These are phyloP conservation scores for Yamadazyma songkhlaensis DNA, from an alignment of 1,139 yeast species.

Conservation along the genomic window DNA sequence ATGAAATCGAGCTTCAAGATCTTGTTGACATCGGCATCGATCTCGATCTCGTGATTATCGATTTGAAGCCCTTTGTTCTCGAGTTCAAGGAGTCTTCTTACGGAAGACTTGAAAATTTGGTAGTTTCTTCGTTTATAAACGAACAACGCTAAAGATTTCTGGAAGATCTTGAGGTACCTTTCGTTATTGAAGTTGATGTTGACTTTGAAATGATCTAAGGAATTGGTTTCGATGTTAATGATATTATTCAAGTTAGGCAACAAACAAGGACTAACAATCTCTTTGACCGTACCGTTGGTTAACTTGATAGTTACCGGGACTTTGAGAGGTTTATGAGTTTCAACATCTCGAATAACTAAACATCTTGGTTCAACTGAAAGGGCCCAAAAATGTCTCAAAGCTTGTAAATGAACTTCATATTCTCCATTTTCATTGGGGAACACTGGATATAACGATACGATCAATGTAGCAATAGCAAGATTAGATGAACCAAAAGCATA, in stretches of 20 bases:
- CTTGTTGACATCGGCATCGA: constrained; percentile 23
- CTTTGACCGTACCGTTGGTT: constrained; percentile 32
- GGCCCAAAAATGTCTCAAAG: constrained; percentile 90
- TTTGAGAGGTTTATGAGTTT: constrained; percentile 50
- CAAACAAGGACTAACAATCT: constrained; percentile 58
- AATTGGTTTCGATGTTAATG: constrained; percentile 35
- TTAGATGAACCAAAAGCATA: constrained; percentile 68
- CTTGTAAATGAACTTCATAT: constrained; percentile 70
- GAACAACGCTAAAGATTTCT: constrained; percentile 43
- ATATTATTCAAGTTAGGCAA: constrained; percentile 61
- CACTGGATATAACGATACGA: constrained; percentile 74
- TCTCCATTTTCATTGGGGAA: constrained; percentile 50
- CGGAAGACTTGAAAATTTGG: constrained; percentile 34
- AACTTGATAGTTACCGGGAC: constrained; percentile 48
- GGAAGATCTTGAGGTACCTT: constrained; percentile 41
- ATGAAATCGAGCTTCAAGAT: constrained; percentile 20
- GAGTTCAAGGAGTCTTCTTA: constrained; percentile 34
- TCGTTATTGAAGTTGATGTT: constrained; percentile 37
- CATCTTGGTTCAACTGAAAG: constrained; percentile 81
- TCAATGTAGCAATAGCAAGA: constrained; percentile 69
- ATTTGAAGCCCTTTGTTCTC: constrained; percentile 30
- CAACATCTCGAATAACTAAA: constrained; percentile 68
- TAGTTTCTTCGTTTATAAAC: constrained; percentile 49
- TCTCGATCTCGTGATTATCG: constrained; percentile 26
- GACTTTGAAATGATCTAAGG: constrained; percentile 46